A percentile compares a stretch with the other conserved stretches of the same genome.
Evolutionary conservation across 805 yeast species (phyloP).

Genomic region (Barnettozyma sucrosica): DNA sequence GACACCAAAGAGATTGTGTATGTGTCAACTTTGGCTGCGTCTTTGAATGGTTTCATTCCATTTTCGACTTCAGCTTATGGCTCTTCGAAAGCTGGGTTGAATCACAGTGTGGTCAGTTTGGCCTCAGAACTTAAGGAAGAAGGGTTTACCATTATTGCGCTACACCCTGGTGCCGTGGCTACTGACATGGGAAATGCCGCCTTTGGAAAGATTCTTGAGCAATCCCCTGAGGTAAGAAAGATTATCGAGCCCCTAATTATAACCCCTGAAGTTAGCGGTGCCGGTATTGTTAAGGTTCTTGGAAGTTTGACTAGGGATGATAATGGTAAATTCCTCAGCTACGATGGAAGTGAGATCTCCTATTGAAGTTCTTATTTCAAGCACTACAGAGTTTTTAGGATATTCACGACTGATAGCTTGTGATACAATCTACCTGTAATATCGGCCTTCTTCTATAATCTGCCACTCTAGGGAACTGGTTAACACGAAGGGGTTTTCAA

Average conservation of each 20-base stretch:
- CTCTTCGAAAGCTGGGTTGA: conserved; percentile 31
- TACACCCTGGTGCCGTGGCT: conserved; percentile 37
- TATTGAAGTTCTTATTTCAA: no score
- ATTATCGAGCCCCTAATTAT: neutral
- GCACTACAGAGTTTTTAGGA: no score
- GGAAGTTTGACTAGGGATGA: neutral
- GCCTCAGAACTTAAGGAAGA: conserved; percentile 25
- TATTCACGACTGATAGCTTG: no score
- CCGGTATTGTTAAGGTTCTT: neutral
- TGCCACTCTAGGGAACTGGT: no score
- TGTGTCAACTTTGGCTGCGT: conserved; percentile 21
- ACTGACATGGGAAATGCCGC: conserved; percentile 28
- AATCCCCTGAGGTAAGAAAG: neutral
- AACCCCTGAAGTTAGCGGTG: neutral
- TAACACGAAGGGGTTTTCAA: no score
- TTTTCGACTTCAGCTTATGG: conserved; percentile 22
- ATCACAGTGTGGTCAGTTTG: conserved; percentile 25
- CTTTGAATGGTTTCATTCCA: conserved; percentile 14
- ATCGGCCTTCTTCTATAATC: no score
- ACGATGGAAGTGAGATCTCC: neutral
- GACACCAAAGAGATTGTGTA: conserved; percentile 20
- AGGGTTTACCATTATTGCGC: conserved; percentile 27
- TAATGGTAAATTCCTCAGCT: neutral
- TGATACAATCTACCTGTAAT: no score
- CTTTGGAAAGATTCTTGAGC: neutral